A percentile compares a stretch with the other conserved stretches of the same genome.
Conservation (phyloP, 306 rosid genomes). For the Quercus dentata region DNA sequence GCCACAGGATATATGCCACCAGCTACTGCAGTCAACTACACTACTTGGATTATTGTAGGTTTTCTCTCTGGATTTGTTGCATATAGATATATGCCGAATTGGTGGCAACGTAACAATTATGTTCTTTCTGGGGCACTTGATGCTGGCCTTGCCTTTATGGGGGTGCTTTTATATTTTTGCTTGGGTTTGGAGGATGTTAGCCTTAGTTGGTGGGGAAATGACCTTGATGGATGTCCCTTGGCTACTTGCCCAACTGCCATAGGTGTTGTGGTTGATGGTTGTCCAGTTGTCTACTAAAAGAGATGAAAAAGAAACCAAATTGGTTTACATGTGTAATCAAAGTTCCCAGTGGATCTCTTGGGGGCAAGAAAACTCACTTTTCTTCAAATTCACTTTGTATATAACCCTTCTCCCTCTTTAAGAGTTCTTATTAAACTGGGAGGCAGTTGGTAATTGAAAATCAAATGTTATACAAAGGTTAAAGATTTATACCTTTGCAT, state of each 20-base stretch:
- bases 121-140: conserved; percentile 84
- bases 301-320: background rate
- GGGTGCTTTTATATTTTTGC: conserved; percentile 65
- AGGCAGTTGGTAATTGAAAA: background rate
- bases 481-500: background rate
- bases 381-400: background rate
- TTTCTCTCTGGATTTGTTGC: conserved; percentile 69
- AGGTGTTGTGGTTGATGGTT: conserved; percentile 43
- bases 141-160: conserved; percentile 96
- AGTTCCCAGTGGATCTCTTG: too few species aligned
- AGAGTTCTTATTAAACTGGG: background rate
- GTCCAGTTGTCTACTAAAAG: conserved; percentile 48
- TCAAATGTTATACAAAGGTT: background rate
- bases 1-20: conserved; percentile 87
- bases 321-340: too few species aligned
- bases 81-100: conserved; percentile 58
- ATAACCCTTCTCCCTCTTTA: background rate
- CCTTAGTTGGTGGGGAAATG: conserved; percentile 79
- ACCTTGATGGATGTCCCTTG: conserved; percentile 77
- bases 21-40: conserved; percentile 80
- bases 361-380: too few species aligned
- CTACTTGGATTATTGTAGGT: conserved; percentile 66
- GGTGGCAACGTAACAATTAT: conserved; percentile 86
- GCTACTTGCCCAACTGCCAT: conserved; percentile 72
- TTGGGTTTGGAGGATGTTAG: conserved; percentile 54